A percentile compares a stretch with the other conserved stretches of the same genome.
Conservation (phyloP, 139 green algal genomes). For the Chlorella sp. region DNA sequence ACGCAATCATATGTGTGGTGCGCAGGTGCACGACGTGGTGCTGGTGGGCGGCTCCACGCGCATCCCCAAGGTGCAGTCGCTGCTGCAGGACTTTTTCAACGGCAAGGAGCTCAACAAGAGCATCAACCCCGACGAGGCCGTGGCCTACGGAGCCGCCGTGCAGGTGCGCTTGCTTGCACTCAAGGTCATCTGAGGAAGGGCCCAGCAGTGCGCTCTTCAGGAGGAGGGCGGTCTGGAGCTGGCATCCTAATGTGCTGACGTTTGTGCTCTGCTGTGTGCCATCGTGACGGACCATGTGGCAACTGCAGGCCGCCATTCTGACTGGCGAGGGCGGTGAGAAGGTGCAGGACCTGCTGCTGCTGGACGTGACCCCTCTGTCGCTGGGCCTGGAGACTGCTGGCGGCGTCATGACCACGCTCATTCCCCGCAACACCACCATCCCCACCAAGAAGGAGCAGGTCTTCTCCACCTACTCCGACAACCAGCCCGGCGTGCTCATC, state of each 20-base stretch:
- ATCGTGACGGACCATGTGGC: no score
- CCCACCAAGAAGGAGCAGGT: slow-evolving; percentile 99
- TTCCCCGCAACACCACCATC: slow-evolving; percentile 96
- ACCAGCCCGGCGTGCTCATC: slow-evolving; percentile 96
- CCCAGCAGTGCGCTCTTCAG: no score
- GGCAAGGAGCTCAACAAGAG: slow-evolving; percentile 94
- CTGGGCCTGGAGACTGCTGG: slow-evolving; percentile 93
- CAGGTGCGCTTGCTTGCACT: no score
- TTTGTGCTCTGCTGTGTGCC: no score
- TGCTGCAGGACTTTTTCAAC: slow-evolving; percentile 8
- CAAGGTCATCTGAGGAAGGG: no score
- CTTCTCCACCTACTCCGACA: slow-evolving; percentile 98
- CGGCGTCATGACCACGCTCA: slow-evolving; percentile 79
- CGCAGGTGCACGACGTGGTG: slow-evolving; percentile 65
- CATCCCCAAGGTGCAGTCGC: slow-evolving; percentile 78
- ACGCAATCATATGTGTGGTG: no score
- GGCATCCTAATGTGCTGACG: no score
- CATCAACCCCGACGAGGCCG: slow-evolving; percentile 92
- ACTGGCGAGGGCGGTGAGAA: slow-evolving; percentile 86
- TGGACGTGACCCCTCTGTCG: slow-evolving; percentile 93
- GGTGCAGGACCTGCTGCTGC: slow-evolving; percentile 97
- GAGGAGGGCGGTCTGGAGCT: no score
- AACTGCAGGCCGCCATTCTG: slow-evolving; percentile 95
- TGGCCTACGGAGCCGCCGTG: slow-evolving; percentile 88
- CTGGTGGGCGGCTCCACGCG: slow-evolving; percentile 94